Base-by-base conservation (phyloP, 139 green algal genomes). In the Volvox africanus region DNA sequence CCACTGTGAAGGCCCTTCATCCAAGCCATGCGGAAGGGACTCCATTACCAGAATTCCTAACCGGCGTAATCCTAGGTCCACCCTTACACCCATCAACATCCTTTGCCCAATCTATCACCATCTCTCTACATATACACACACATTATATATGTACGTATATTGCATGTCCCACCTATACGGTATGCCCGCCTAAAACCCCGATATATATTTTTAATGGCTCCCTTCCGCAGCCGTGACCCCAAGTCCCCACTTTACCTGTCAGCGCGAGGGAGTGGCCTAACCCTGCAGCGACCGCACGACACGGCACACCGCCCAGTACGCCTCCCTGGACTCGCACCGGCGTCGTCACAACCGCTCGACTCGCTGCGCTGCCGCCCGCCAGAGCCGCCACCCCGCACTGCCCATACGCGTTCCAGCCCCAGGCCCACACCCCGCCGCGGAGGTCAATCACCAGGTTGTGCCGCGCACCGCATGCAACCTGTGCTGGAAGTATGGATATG, bases 351-450 rank as follows among this genome's bases (percentile, higher is more conserved):
- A 55, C 37, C 78, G 36, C 78, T 35, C 35, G 78, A 11, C 36
- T 68, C 36, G 20, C 78, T 0, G 68, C 83, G 36, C 83, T 24
- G 36, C 83, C 68, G 5, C 2, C 26, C 26, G 67, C 83, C 36
- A 32, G 68, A 20, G 36, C 83, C 67, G 67, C 67, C 36, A 30
- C 26, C 17, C 83, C 83, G 67, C 83, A 89, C 83, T 89, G 83
- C 24, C 83, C 83, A 35, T 78, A 80, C 0, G 16, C 36, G 83
- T 81, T 89, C 68, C 68, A 80, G 68, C 83, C 83, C 83, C 83
- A 89, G 36, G 83, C 83, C 83, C 83, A 89, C 65, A 89, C 83
- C 28, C 83, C 68, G 68, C 83, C 83, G 36, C 67, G 28, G 36
- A 18, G 18, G 83, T 89, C 83, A 22, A 89, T 14, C 24, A 65